phyloP scores from a whole-genome alignment of 78 protist genomes.

The Acrasis kona region DNA sequence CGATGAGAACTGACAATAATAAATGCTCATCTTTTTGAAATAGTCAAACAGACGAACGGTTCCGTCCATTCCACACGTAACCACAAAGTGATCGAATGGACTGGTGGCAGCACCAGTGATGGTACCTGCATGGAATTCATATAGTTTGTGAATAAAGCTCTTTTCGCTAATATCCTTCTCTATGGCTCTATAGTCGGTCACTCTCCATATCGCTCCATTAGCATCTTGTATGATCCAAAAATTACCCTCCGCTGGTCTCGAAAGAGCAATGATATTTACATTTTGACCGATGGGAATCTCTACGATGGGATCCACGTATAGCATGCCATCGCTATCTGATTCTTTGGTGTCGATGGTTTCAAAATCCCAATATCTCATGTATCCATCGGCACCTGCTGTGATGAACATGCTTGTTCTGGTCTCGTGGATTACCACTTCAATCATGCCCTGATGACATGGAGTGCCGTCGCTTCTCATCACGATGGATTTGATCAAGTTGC shows the following conservation, averaged over 20 bases:
- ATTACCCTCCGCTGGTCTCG: no score
- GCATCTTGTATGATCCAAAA: not conserved
- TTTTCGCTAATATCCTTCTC: not conserved
- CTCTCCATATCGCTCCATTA: not conserved
- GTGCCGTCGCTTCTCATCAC: not conserved
- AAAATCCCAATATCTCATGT: constrained; percentile 40
- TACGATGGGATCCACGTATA: no score
- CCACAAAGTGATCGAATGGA: constrained; percentile 4
- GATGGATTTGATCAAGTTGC: constrained; percentile 39
- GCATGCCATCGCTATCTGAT: constrained; percentile 7
- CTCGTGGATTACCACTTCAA: constrained; percentile 32
- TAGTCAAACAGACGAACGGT: constrained; percentile 30
- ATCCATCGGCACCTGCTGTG: constrained; percentile 70
- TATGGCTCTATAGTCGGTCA: not conserved
- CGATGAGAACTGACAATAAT: not conserved
- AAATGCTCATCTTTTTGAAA: not conserved
- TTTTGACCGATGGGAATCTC: no score
- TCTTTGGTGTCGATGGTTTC: constrained; percentile 42
- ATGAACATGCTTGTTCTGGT: constrained; percentile 9
- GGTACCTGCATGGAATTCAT: constrained; percentile 30
- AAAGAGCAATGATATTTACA: no score
- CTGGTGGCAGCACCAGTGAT: constrained; percentile 21
- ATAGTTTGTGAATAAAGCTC: not conserved
- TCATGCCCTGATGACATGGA: constrained; percentile 40
- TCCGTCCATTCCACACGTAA: constrained; percentile 42